Conservation (phyloP, 2,329 filamentous ascomycete genomes). For the Paecilomyces fulvus region DNA sequence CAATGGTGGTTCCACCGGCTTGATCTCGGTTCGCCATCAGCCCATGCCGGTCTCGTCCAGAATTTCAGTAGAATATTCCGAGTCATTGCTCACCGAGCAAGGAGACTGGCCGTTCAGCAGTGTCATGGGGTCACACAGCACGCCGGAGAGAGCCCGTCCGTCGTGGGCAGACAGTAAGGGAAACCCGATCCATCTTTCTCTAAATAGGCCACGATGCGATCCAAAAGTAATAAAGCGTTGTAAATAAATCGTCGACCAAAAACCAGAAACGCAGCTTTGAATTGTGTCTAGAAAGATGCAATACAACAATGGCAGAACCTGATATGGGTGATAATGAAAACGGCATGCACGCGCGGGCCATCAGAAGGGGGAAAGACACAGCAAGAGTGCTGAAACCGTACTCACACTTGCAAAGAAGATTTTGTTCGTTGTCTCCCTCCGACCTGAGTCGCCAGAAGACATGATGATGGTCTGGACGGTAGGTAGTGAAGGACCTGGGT, state of each 20-base stretch:
- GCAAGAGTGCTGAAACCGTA: conserved; percentile 6
- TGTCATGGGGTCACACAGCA: not conserved
- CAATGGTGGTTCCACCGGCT: not conserved
- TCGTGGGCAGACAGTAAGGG: not conserved
- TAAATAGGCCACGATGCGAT: not conserved
- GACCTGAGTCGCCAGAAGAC: conserved; percentile 20
- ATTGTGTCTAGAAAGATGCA: not conserved
- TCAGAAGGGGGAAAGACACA: not conserved
- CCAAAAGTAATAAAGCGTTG: not conserved
- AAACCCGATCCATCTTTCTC: not conserved
- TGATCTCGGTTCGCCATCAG: not conserved
- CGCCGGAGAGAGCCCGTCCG: not conserved
- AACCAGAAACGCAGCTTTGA: not conserved
- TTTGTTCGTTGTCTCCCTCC: conserved; percentile 24
- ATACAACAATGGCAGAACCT: not conserved
- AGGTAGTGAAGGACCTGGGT: not conserved
- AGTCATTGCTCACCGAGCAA: not conserved
- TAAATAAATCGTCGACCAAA: not conserved
- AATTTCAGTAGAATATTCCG: not conserved
- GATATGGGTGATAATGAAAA: not conserved
- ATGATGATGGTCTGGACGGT: conserved; percentile 13
- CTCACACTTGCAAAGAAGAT: conserved; percentile 30
- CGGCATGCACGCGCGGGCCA: not conserved
- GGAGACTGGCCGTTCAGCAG: not conserved
- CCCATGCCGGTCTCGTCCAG: not conserved